phyloP scores from a whole-genome alignment of 2,329 filamentous ascomycete species.

The Knoxdaviesia capensis region DNA sequence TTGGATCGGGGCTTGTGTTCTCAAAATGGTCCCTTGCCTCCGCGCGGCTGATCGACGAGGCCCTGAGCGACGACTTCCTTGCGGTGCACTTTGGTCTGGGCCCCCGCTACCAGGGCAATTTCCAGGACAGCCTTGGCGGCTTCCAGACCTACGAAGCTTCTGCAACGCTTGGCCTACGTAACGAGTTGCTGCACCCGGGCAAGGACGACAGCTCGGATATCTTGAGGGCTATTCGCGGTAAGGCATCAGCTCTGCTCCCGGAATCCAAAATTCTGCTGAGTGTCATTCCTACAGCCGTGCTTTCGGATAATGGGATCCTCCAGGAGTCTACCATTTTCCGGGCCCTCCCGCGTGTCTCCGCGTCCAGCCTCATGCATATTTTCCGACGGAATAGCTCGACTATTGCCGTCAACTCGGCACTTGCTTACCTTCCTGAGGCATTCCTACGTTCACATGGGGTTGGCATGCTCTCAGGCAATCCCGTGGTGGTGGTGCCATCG shows the following conservation, averaged over 20 bases:
- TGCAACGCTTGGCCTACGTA: constrained; percentile 72
- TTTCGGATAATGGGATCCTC: constrained; percentile 63
- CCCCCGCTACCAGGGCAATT: constrained; percentile 83
- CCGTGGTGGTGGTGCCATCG: constrained; percentile 62
- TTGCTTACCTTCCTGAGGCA: constrained; percentile 75
- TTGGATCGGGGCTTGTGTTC: constrained; percentile 51
- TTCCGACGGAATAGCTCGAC: constrained; percentile 56
- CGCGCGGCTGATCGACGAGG: constrained; percentile 73
- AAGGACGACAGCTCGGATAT: constrained; percentile 88
- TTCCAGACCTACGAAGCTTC: constrained; percentile 95
- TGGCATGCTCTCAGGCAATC: constrained; percentile 63
- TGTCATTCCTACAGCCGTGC: constrained; percentile 59
- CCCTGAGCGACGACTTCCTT: constrained; percentile 75
- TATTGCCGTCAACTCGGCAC: constrained; percentile 71
- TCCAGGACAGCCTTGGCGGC: constrained; percentile 85
- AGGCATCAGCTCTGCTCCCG: constrained; percentile 62
- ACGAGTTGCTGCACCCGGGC: constrained; percentile 74
- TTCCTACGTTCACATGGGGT: constrained; percentile 65
- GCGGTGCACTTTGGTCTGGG: constrained; percentile 82
- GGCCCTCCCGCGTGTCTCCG: constrained; percentile 53
- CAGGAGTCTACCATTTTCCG: constrained; percentile 59
- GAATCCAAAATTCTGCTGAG: constrained; percentile 70
- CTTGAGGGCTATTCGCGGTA: constrained; percentile 66
- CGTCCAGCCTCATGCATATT: constrained; percentile 45
- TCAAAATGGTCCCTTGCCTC: constrained; percentile 82